Evolutionary conservation across 345 rosid species (phyloP), one percentile per base, ranked within the genome.

Genomic region (Eutrema heterophyllum): DNA sequence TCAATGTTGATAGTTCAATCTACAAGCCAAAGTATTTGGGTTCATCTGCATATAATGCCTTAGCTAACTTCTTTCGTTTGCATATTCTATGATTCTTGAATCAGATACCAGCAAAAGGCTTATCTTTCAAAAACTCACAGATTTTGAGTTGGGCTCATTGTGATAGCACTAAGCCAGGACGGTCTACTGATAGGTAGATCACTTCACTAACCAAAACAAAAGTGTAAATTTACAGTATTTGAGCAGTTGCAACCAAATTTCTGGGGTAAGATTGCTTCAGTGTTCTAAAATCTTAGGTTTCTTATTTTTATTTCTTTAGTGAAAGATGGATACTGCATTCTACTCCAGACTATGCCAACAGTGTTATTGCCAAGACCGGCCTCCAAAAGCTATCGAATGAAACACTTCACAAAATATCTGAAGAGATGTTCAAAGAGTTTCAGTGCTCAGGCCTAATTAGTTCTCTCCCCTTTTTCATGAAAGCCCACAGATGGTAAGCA

Each of bases 301-400:
- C 11, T 46, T 14, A 15, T 40, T 27, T 68, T 68, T 40, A n/a
- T 43, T 64, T 11, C 56, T 43, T 12, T 57, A 88, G 98, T 64
- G 98, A 92, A 82, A 80, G 88, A 50, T 92, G 98, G 98, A 86
- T 89, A 58, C 67, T 92, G 74, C 96, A 86, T 84, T 92, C 94
- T 21, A 89, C 91, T 6, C 74, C 50, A 62, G 85, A 82, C 53
- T 89, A 89, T 70, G 91, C 94, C 27, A 81, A 70, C 54, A 76
- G 72, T 30, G 57, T 90, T 55, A 86, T 92, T 58, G 80, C 85
- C 4, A 83, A 77, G 69, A 83, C 86, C 29, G 94, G 96, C 71
- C 83, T 87, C 52, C 81, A 52, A 61, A 89, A 88, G 79, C 88
- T 85, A 65, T 88, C 96, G 0, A 71, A 73, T 56, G 89, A 76